Conservation (phyloP, 805 yeast species). For the Lipomyces japonicus region DNA sequence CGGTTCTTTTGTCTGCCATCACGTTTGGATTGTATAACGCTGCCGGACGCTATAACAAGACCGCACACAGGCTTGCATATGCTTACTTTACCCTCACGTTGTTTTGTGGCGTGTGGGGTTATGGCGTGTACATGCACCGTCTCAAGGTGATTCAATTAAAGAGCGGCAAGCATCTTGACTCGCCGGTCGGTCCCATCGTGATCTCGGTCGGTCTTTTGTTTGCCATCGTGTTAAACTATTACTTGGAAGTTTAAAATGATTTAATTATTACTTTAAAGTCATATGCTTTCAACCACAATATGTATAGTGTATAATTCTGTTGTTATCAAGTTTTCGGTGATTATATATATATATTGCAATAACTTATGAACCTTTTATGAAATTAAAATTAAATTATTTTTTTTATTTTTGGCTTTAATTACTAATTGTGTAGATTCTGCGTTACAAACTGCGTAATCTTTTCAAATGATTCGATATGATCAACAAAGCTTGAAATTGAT, state of each 20-base stretch:
- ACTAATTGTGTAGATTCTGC: no score
- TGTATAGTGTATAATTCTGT: no score
- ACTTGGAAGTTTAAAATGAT: constrained; percentile 5
- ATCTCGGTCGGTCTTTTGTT: constrained; percentile 65
- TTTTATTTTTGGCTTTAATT: no score
- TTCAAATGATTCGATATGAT: constrained; percentile 13
- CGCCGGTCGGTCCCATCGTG: constrained; percentile 81
- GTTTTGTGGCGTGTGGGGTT: constrained; percentile 88
- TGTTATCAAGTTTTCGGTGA: no score
- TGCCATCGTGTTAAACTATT: constrained; percentile 50
- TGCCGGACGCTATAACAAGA: constrained; percentile 36
- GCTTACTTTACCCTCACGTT: constrained; percentile 75
- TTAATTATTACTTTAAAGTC: background rate
- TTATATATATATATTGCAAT: no score
- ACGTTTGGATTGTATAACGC: constrained; percentile 83
- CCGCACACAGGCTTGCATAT: constrained; percentile 72
- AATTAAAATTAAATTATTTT: no score
- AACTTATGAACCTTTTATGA: no score
- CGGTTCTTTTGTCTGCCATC: constrained; percentile 75
- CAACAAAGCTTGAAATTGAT: constrained; percentile 5
- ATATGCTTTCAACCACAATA: no score
- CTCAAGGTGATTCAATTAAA: constrained; percentile 70
- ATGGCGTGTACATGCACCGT: constrained; percentile 67
- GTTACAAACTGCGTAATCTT: constrained; percentile 15
- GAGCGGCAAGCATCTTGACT: constrained; percentile 84